Evolutionary conservation across 192 early-diverging fungal species (phyloP), one percentile per base, ranked within the genome.

Genomic region (Spizellomyces sp.): DNA sequence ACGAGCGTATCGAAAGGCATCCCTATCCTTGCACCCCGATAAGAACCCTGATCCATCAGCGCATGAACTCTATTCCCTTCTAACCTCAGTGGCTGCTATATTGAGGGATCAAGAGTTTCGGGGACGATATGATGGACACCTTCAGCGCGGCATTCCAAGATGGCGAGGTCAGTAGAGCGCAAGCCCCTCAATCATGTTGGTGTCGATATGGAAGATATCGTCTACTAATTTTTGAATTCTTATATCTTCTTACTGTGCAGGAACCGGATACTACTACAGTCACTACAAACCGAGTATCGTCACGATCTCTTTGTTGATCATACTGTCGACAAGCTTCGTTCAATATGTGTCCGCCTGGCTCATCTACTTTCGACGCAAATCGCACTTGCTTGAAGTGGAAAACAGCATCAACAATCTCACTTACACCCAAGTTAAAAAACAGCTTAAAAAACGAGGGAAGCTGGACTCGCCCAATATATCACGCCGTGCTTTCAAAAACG

Each of bases 101-200:
- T 59, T 86, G 9, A 81, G 80, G 62, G 78, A 84, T 52, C 47
- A 67, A 50, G 71, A 78, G 36, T 48, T 48, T 19, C 67, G 84
- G 41, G 79, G 72, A 42, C 69, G 77, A 27, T 86, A 86, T 54
- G 82, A 86, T 61, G 45, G 62, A n/a, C 82, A 86, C 63, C 67
- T 83, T 7, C 48, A 63, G 42, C 58, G 57, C n/a, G 84, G 84
- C 21, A 78, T 86, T 47, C 84, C 84, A 14, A 56, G 52, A 58
- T 83, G 81, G 81, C 79, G 77, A 62, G 77, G 80, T 8, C 36
- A 59, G 64, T 73, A 52, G 43, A 8, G 68, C 14, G 55, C 22
- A 27, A 22, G 22, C 10, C 5, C 10, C 54, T 68, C 22, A 76
- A 60, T n/a, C 27, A 3, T 36, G 27, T 36, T 36, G 0, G 3